Conservation (phyloP, 2,329 filamentous ascomycete genomes). For the Dryadomyces quercus-mongolicae region DNA sequence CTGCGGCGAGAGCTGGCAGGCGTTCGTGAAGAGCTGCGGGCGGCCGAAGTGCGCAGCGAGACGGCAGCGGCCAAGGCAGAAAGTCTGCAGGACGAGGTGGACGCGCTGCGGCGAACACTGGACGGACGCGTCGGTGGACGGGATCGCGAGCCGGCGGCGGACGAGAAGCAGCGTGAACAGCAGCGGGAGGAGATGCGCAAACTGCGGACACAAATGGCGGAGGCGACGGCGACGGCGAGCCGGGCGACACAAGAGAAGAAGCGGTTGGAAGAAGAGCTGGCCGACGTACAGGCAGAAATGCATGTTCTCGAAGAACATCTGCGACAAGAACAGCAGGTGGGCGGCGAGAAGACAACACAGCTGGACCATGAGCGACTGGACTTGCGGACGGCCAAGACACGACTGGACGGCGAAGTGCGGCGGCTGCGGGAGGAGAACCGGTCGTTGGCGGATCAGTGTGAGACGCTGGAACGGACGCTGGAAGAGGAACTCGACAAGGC, state of each 20-base stretch:
- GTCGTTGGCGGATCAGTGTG: slow-evolving; percentile 41
- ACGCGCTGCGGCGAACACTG: slow-evolving; percentile 53
- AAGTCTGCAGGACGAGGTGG: slow-evolving; percentile 63
- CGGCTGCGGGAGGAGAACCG: slow-evolving; percentile 53
- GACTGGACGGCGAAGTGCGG: slow-evolving; percentile 55
- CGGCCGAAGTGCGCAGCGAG: slow-evolving; percentile 51
- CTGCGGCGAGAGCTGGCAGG: slow-evolving; percentile 53
- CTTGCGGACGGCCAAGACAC: slow-evolving; percentile 53
- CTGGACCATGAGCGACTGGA: slow-evolving; percentile 59
- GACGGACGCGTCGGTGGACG: slow-evolving; percentile 36
- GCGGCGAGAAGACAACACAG: slow-evolving; percentile 41
- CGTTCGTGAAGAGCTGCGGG: slow-evolving; percentile 58
- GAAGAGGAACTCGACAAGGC: slow-evolving; percentile 56
- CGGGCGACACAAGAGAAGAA: slow-evolving; percentile 48
- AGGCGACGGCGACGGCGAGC: slow-evolving; percentile 16
- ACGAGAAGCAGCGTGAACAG: slow-evolving; percentile 31
- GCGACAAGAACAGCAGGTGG: slow-evolving; percentile 32
- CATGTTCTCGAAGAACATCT: slow-evolving; percentile 53
- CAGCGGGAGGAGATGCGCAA: slow-evolving; percentile 32
- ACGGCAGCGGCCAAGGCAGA: slow-evolving; percentile 52
- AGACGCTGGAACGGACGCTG: slow-evolving; percentile 49
- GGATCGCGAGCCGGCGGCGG: slow-evolving; percentile 44
- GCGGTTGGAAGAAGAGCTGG: slow-evolving; percentile 49
- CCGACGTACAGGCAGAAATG: slow-evolving; percentile 47
- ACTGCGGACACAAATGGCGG: slow-evolving; percentile 33